phyloP scores from a whole-genome alignment of 169 alveolate species.

The Plasmodium vivax region DNA sequence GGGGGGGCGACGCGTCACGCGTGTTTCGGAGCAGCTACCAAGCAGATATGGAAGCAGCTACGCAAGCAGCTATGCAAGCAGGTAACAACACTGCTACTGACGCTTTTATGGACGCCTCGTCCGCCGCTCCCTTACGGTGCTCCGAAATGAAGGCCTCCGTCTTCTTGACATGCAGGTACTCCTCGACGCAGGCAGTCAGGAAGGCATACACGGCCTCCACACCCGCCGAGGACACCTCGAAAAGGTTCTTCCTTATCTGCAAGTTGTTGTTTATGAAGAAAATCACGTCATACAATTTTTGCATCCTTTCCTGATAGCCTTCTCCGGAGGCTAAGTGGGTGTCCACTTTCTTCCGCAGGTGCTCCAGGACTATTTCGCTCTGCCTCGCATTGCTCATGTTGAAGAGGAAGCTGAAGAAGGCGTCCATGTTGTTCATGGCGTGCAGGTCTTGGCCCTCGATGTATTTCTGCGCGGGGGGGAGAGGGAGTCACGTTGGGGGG shows the following conservation, averaged over 20 bases:
- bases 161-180: slow-evolving; percentile 36
- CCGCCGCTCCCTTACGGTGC: slow-evolving; percentile 4
- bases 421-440: slow-evolving; percentile 37
- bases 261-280: slow-evolving; percentile 41
- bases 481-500: background rate
- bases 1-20: background rate
- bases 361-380: slow-evolving; percentile 30
- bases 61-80: background rate
- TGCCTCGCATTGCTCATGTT: slow-evolving; percentile 43
- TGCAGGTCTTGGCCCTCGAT: slow-evolving; percentile 40
- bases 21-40: background rate
- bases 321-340: slow-evolving; percentile 5
- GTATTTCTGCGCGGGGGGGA: slow-evolving; percentile 9
- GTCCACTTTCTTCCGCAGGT: slow-evolving; percentile 2
- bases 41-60: too few relatives aligned
- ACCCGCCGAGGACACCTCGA: slow-evolving; percentile 17
- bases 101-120: background rate
- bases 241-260: slow-evolving; percentile 22
- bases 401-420: slow-evolving; percentile 46
- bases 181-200: slow-evolving; percentile 33
- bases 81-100: background rate
- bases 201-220: slow-evolving; percentile 32
- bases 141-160: slow-evolving; percentile 1
- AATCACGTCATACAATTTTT: slow-evolving; percentile 28
- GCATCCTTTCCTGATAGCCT: slow-evolving; percentile 27